Evolutionary conservation across 116 monocot genomes (phyloP).

Genomic region (Iris pallida): DNA sequence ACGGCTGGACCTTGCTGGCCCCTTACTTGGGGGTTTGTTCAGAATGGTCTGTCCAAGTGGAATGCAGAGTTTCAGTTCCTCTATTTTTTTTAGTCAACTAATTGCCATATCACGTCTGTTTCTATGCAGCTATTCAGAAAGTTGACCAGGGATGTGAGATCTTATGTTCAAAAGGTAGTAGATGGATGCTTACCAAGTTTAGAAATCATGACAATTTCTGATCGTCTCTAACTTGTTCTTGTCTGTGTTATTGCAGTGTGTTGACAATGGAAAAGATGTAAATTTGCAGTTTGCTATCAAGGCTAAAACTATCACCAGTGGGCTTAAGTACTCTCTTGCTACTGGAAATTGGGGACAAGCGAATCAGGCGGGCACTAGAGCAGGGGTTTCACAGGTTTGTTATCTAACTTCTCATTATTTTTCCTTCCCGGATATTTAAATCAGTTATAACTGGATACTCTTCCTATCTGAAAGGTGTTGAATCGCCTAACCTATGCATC

Average conservation of each 20-base stretch:
- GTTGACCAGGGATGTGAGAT: constrained; percentile 94
- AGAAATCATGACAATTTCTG: neutral
- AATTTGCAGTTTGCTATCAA: constrained; percentile 98
- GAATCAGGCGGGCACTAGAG: constrained; percentile 98
- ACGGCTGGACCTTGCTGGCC: constrained; percentile 97
- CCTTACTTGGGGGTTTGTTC: constrained; percentile 93
- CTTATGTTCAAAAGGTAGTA: constrained; percentile 97
- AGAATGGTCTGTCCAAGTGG: constrained; percentile 66
- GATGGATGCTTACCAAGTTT: constrained; percentile 1
- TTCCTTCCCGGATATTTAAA: neutral
- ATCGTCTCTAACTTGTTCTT: constrained; percentile 6
- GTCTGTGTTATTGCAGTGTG: constrained; percentile 46
- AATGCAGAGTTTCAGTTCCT: constrained; percentile 1
- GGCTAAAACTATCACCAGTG: constrained; percentile 98
- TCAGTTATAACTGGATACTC: neutral
- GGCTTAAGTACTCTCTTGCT: constrained; percentile 96
- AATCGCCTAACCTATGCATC: constrained; percentile 98
- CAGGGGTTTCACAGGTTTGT: constrained; percentile 94
- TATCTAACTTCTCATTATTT: constrained; percentile 1
- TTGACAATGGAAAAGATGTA: constrained; percentile 98
- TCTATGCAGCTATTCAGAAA: constrained; percentile 90
- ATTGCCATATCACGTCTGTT: constrained; percentile 11
- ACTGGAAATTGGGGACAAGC: constrained; percentile 99
- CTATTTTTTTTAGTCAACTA: neutral
- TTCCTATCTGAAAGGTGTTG: constrained; percentile 60